Conservation (phyloP, 805 yeast species). For the Candida anglica region DNA sequence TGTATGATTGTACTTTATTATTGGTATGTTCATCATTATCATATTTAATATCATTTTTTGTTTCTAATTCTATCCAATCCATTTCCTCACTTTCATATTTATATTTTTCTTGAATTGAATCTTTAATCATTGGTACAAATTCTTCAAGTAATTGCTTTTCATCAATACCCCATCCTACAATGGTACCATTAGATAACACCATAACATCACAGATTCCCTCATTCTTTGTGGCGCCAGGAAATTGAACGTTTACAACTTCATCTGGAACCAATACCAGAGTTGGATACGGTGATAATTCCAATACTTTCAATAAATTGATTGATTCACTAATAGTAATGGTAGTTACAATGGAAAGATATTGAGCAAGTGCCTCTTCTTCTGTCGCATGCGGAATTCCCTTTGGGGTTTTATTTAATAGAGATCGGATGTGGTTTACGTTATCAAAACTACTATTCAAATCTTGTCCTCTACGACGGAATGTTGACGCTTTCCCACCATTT, state of each 20-base stretch:
- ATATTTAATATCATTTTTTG: slow-evolving; percentile 3
- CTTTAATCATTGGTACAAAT: slow-evolving; percentile 49
- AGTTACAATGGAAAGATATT: slow-evolving; percentile 48
- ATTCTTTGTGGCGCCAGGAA: slow-evolving; percentile 13
- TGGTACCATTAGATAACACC: slow-evolving; percentile 70
- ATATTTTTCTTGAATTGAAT: slow-evolving; percentile 40
- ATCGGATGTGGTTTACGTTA: slow-evolving; percentile 12
- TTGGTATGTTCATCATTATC: slow-evolving; percentile 8
- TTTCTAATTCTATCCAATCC: slow-evolving; percentile 58
- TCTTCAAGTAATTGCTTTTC: slow-evolving; percentile 48
- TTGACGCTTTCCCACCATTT: no score
- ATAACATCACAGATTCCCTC: slow-evolving; percentile 64
- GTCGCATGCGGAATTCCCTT: slow-evolving; percentile 16
- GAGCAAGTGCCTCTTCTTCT: slow-evolving; percentile 9
- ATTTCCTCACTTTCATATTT: slow-evolving; percentile 77
- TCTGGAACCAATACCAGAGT: slow-evolving; percentile 46
- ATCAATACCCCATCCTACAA: slow-evolving; percentile 78
- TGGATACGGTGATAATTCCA: slow-evolving; percentile 26
- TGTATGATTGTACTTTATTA: slow-evolving; percentile 10
- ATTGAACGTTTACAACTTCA: slow-evolving; percentile 60
- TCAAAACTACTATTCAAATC: no score
- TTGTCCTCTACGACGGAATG: slow-evolving; percentile 1
- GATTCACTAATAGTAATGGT: slow-evolving; percentile 71
- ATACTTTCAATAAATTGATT: slow-evolving; percentile 53
- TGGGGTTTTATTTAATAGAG: slow-evolving; percentile 18